Evolutionary conservation across 176 grass and related monocot species (phyloP).

Genomic region (Avena atlantica): DNA sequence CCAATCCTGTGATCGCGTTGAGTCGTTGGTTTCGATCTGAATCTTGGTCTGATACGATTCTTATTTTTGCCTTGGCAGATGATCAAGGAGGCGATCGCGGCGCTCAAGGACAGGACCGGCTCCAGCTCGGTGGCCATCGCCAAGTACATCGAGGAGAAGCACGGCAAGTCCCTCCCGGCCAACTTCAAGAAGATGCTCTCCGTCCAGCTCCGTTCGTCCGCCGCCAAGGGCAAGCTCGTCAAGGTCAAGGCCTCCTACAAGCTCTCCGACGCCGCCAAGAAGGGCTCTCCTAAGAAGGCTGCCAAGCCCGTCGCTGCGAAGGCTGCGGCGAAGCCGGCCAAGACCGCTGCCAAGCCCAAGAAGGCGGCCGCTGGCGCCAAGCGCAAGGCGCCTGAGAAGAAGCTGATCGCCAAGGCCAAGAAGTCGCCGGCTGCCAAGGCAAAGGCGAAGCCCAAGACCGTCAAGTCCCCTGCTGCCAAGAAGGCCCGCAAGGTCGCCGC

Average conservation of each 20-base stretch:
- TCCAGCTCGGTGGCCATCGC: slow-evolving; percentile 83
- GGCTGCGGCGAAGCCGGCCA: slow-evolving; percentile 32
- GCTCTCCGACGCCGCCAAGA: slow-evolving; percentile 73
- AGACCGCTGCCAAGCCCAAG: slow-evolving; percentile 34
- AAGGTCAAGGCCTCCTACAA: slow-evolving; percentile 99
- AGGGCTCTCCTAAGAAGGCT: slow-evolving; percentile 30
- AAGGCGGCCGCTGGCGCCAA: slow-evolving; percentile 33
- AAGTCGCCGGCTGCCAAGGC: background rate
- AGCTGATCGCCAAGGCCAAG: slow-evolving; percentile 20
- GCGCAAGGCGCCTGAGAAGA: slow-evolving; percentile 59
- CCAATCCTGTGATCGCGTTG: background rate
- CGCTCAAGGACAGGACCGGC: slow-evolving; percentile 79
- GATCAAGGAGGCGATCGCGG: slow-evolving; percentile 85
- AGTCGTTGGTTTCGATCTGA: background rate
- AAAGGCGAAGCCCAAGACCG: slow-evolving; percentile 39
- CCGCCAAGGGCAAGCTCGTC: slow-evolving; percentile 85
- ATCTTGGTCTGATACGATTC: background rate
- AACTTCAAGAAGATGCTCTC: slow-evolving; percentile 90
- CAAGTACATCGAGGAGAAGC: slow-evolving; percentile 83
- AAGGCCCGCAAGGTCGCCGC: slow-evolving; percentile 50
- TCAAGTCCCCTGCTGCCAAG: slow-evolving; percentile 52
- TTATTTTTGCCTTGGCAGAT: slow-evolving; percentile 49
- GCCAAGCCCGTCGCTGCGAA: slow-evolving; percentile 24
- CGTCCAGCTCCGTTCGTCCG: slow-evolving; percentile 54
- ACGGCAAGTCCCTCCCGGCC: slow-evolving; percentile 59